Conservation (phyloP, 208 protist species). For the Leishmania arabica region DNA sequence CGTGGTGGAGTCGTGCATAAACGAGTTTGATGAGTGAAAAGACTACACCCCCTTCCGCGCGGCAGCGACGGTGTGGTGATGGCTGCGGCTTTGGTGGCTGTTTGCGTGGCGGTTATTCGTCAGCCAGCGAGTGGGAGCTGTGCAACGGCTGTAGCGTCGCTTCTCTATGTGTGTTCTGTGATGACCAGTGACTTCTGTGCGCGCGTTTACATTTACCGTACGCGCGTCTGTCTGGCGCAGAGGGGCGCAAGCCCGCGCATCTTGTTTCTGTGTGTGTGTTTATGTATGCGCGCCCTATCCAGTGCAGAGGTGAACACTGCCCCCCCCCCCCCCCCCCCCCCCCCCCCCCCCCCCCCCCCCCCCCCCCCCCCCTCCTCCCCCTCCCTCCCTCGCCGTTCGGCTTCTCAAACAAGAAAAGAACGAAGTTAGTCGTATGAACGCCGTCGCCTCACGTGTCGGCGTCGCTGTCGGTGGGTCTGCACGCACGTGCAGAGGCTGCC, state of each 20-base stretch:
- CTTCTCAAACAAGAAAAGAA: not conserved
- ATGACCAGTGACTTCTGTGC: not conserved
- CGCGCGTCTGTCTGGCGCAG: not conserved
- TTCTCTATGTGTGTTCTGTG: not conserved
- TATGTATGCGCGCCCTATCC: not conserved
- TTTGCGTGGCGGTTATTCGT: not conserved
- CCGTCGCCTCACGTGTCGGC: not conserved
- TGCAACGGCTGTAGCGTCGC: not conserved
- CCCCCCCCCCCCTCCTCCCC: not conserved
- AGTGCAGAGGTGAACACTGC: not conserved
- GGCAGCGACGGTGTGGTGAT: not conserved
- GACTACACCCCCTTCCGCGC: not conserved
- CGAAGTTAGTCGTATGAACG: not conserved
- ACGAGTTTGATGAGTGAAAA: slow-evolving; percentile 53
- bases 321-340: not conserved
- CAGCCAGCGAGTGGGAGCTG: not conserved
- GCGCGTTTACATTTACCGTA: not conserved
- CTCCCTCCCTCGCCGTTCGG: not conserved
- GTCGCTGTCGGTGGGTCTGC: not conserved
- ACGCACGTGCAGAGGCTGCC: not conserved
- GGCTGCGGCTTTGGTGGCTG: not conserved
- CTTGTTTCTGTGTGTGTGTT: not conserved
- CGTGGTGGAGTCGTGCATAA: slow-evolving; percentile 87
- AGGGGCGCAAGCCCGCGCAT: not conserved
- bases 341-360: too few species aligned